Evolutionary conservation across 2,329 filamentous ascomycete genomes (phyloP).

Genomic region (Hypoxylon rubiginosum): DNA sequence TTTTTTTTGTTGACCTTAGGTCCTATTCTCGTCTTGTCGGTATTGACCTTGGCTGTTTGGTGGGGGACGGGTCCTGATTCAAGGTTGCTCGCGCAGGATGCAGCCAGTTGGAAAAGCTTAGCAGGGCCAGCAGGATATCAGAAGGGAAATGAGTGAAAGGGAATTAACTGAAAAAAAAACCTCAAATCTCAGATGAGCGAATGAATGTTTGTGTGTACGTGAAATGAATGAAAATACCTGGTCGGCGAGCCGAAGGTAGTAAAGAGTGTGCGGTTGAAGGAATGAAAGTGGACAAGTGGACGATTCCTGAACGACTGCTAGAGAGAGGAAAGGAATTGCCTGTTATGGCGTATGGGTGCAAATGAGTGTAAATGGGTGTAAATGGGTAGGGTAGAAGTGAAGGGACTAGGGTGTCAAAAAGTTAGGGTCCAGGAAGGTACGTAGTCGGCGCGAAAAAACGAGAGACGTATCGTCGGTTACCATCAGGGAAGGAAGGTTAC

Average conservation of each 20-base stretch:
- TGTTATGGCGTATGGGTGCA: not conserved
- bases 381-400: too few relatives aligned
- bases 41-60: conserved; percentile 10
- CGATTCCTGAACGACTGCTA: conserved; percentile 3
- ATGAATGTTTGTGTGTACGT: conserved; percentile 7
- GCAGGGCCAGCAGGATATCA: conserved; percentile 21
- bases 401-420: not conserved
- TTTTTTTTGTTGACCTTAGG: conserved; percentile 3
- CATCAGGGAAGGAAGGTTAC: conserved; percentile 21
- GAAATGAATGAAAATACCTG: conserved; percentile 11
- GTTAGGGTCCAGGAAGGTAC: not conserved
- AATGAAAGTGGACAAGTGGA: conserved; percentile 24
- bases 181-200: conserved; percentile 17
- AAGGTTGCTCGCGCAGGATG: conserved; percentile 17
- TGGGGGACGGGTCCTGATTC: conserved; percentile 6
- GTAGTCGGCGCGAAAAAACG: conserved; percentile 10
- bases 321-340: conserved; percentile 10
- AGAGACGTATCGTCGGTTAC: conserved; percentile 8
- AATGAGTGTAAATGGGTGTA: too few relatives aligned
- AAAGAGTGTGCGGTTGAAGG: conserved; percentile 12
- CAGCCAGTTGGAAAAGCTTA: conserved; percentile 17
- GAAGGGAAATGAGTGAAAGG: conserved; percentile 6
- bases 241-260: conserved; percentile 18
- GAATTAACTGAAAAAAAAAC: conserved; percentile 17
- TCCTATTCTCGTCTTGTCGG: conserved; percentile 16